Evolutionary conservation across 257 asterid species (phyloP).

Genomic region (Paulownia fortunei): DNA sequence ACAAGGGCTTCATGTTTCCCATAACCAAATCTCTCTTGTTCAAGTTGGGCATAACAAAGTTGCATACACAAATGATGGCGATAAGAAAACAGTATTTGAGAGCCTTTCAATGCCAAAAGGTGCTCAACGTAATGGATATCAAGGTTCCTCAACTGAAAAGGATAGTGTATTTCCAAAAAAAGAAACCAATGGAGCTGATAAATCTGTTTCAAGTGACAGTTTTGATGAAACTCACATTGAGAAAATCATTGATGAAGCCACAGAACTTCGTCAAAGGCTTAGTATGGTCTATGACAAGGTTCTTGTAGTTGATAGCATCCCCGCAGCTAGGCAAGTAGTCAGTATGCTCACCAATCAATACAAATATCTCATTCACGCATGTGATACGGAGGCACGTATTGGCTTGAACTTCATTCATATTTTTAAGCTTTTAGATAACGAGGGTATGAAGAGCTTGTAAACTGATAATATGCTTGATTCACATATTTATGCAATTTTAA

Average conservation of each 20-base stretch:
- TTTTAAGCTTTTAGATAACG: no score
- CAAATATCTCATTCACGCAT: conserved; percentile 73
- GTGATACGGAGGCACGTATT: conserved; percentile 92
- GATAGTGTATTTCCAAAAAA: conserved; percentile 7
- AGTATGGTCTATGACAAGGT: conserved; percentile 69
- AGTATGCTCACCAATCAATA: conserved; percentile 65
- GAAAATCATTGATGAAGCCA: conserved; percentile 33
- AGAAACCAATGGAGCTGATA: conserved; percentile 26
- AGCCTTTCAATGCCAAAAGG: conserved; percentile 28
- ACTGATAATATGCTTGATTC: neutral
- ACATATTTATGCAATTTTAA: neutral
- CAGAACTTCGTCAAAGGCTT: conserved; percentile 60
- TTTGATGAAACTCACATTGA: conserved; percentile 35
- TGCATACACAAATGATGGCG: conserved; percentile 27
- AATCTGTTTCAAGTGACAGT: conserved; percentile 27
- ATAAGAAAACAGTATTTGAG: conserved; percentile 28
- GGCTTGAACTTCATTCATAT: no score
- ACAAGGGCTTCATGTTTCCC: conserved; percentile 31
- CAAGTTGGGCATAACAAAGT: conserved; percentile 17
- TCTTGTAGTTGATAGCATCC: conserved; percentile 73
- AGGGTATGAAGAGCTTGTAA: no score
- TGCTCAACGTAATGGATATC: conserved; percentile 24
- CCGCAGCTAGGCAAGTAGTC: conserved; percentile 80
- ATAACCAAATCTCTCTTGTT: conserved; percentile 30
- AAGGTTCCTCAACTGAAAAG: conserved; percentile 29